These are phyloP conservation scores for Calonectria pseudoturangicola DNA, from an alignment of 2,329 filamentous ascomycete genomes.

Conservation along the genomic window DNA sequence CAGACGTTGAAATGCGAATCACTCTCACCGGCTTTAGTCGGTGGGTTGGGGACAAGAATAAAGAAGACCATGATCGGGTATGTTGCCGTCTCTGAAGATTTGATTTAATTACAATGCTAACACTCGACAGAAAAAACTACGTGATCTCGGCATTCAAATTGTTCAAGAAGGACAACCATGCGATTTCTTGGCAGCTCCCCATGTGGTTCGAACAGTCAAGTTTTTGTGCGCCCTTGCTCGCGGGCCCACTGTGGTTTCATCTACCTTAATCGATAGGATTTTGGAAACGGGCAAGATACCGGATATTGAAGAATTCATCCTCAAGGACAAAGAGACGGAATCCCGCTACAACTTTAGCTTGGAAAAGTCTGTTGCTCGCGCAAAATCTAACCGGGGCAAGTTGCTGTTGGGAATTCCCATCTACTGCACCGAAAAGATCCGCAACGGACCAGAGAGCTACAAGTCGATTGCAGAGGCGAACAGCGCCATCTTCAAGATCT, in stretches of 20 bases:
- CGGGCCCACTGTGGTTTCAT: conserved; percentile 85
- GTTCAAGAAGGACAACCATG: conserved; percentile 85
- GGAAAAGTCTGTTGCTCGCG: conserved; percentile 79
- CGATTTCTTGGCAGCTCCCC: conserved; percentile 91
- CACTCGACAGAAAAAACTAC: conserved; percentile 80
- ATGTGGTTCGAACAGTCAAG: conserved; percentile 92
- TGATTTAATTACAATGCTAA: conserved; percentile 45
- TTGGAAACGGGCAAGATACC: conserved; percentile 81
- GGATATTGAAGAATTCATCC: conserved; percentile 77
- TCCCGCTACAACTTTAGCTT: conserved; percentile 82
- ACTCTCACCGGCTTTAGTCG: conserved; percentile 89
- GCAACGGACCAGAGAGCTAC: conserved; percentile 89
- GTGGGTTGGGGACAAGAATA: conserved; percentile 84
- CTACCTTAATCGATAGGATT: conserved; percentile 85
- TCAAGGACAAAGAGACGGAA: conserved; percentile 85
- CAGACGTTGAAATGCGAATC: conserved; percentile 83
- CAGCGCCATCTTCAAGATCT: conserved; percentile 87
- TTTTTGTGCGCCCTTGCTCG: conserved; percentile 92
- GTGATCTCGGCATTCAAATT: conserved; percentile 87
- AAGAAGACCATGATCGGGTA: conserved; percentile 88
- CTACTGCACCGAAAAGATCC: conserved; percentile 88
- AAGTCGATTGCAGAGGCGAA: conserved; percentile 91
- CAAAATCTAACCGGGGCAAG: conserved; percentile 83
- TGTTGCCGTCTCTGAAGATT: conserved; percentile 57
- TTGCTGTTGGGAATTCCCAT: conserved; percentile 86